Evolutionary conservation across 228 moss, liverwort and hornwort species (phyloP).

Genomic region (Sphagnum magellanicum): DNA sequence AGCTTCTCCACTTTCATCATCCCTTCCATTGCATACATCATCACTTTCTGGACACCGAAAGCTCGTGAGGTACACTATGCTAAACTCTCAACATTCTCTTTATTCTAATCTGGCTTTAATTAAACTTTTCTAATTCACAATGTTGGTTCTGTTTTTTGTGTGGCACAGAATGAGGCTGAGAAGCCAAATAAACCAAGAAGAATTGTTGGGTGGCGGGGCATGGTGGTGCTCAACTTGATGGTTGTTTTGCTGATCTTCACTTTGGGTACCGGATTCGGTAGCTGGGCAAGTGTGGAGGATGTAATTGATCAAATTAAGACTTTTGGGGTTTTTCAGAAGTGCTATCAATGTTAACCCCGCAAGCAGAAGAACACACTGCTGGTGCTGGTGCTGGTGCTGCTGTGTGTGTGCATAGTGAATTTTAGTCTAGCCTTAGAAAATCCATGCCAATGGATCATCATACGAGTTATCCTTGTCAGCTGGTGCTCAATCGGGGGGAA

Average conservation of each 20-base stretch:
- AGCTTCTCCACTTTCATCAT: slow-evolving; percentile 71
- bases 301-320: slow-evolving; percentile 37
- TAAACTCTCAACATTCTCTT: background rate
- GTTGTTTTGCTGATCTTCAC: slow-evolving; percentile 21
- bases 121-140: background rate
- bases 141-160: background rate
- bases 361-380: background rate
- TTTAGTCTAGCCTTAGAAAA: no score
- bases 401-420: no score
- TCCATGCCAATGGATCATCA: no score
- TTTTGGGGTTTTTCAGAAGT: slow-evolving; percentile 62
- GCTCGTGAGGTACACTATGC: slow-evolving; percentile 37
- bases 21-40: slow-evolving; percentile 37
- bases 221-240: slow-evolving; percentile 23
- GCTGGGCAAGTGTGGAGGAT: slow-evolving; percentile 51
- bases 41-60: slow-evolving; percentile 44
- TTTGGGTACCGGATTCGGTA: slow-evolving; percentile 56
- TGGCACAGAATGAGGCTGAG: slow-evolving; percentile 51
- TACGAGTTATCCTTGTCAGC: no score
- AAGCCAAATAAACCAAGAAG: slow-evolving; percentile 19
- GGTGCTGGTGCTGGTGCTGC: no score
- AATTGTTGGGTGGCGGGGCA: slow-evolving; percentile 37
- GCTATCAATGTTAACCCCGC: slow-evolving; percentile 24
- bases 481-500: no score
- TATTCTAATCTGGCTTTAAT: background rate